These are phyloP conservation scores for Telopea speciosissima DNA, from an alignment of 177 flowering plant genomes.

Conservation along the genomic window DNA sequence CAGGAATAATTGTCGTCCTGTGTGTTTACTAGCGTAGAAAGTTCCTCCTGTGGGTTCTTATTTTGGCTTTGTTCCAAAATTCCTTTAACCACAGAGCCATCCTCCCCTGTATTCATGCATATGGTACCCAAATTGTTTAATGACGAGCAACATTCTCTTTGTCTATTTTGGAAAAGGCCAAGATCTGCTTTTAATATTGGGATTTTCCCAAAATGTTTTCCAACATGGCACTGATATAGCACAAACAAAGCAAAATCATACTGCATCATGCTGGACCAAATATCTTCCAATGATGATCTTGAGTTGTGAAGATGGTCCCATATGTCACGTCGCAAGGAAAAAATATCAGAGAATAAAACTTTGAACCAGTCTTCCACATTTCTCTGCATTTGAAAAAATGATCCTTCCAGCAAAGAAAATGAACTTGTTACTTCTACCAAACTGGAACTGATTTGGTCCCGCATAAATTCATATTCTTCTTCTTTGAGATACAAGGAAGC, in stretches of 20 bases:
- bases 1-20: neutral
- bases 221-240: constrained; percentile 33
- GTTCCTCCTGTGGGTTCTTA: neutral
- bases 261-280: constrained; percentile 35
- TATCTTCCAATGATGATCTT: constrained; percentile 43
- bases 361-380: constrained; percentile 40
- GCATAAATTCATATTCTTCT: constrained; percentile 32
- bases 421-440: constrained; percentile 32
- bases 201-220: constrained; percentile 16
- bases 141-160: neutral
- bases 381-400: constrained; percentile 38
- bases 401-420: constrained; percentile 43
- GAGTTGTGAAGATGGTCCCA: constrained; percentile 24
- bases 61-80: constrained; percentile 12
- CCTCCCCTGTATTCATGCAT: neutral
- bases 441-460: constrained; percentile 26
- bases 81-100: constrained; percentile 2
- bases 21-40: constrained; percentile 7
- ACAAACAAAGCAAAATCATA: constrained; percentile 35
- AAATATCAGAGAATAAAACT: constrained; percentile 30
- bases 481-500: constrained; percentile 36
- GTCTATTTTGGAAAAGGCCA: neutral
- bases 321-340: constrained; percentile 32
- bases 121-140: constrained; percentile 1
- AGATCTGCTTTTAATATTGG: constrained; percentile 10